A percentile compares a stretch with the other conserved stretches of the same genome.
These are phyloP conservation scores for Pseudogymnoascus sp. DNA, from an alignment of 2,329 filamentous ascomycete species.

Conservation along the genomic window DNA sequence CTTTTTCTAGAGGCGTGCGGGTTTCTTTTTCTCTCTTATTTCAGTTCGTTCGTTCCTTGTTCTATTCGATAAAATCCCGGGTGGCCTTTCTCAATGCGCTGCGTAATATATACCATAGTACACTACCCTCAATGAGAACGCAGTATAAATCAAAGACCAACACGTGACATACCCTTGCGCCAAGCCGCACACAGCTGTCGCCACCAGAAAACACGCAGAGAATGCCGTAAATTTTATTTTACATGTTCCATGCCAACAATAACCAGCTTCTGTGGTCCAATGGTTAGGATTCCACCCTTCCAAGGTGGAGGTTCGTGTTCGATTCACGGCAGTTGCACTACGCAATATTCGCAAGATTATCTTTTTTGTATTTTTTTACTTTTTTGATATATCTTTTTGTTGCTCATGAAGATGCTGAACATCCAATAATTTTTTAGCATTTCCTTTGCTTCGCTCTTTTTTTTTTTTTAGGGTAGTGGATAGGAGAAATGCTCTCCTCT, in stretches of 20 bases:
- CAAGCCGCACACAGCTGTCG: background rate
- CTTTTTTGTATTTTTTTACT: too few species aligned
- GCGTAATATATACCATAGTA: background rate
- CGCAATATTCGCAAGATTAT: too few species aligned
- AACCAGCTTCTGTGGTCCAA: constrained; percentile 13
- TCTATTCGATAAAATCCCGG: background rate
- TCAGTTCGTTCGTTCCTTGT: background rate
- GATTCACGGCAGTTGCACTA: constrained; percentile 19
- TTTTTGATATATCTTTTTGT: background rate
- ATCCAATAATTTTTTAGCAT: background rate
- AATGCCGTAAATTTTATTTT: background rate
- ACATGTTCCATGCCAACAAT: background rate
- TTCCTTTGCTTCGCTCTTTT: background rate
- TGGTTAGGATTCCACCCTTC: constrained; percentile 23
- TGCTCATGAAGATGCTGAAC: too few species aligned
- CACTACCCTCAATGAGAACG: background rate
- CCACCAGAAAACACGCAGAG: constrained; percentile 11
- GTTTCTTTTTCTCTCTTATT: background rate
- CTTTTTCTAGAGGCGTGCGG: background rate
- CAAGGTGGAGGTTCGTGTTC: constrained; percentile 25
- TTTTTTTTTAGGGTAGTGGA: background rate
- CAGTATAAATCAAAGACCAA: background rate
- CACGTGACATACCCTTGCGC: background rate
- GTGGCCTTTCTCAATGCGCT: background rate
- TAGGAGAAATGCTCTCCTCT: background rate